phyloP scores from a whole-genome alignment of 345 rosid genomes.

The Pistacia integerrima region DNA sequence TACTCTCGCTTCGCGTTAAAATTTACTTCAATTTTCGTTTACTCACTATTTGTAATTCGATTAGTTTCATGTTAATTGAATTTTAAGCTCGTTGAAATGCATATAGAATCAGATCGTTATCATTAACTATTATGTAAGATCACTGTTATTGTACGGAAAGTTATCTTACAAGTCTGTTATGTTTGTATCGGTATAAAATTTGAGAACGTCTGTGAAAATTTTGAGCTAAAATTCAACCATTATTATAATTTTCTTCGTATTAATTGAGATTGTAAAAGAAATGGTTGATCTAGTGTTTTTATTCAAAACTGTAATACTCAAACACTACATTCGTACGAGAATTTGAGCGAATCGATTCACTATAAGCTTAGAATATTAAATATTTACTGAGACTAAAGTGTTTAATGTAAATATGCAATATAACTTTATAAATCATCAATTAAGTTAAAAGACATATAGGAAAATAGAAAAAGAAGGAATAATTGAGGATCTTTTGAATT shows the following conservation, averaged over 20 bases:
- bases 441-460: too few relatives aligned
- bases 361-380: not conserved
- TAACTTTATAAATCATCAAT: too few relatives aligned
- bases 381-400: too few relatives aligned
- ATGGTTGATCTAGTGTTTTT: not conserved
- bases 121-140: not conserved
- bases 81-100: not conserved
- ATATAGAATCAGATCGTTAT: not conserved
- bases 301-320: not conserved
- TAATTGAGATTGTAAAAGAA: not conserved
- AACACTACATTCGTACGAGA: not conserved
- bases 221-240: not conserved
- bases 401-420: too few relatives aligned
- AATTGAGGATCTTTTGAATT: too few relatives aligned
- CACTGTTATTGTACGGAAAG: too few relatives aligned
- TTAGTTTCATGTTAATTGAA: not conserved
- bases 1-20: not conserved
- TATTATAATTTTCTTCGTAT: not conserved
- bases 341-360: not conserved
- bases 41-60: conserved; percentile 10
- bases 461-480: too few relatives aligned
- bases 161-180: not conserved
- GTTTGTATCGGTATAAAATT: not conserved
- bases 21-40: not conserved
- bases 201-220: not conserved